Base-by-base conservation (phyloP, 2,329 filamentous ascomycete genomes). In the Paraphoma chrysanthemicola region DNA sequence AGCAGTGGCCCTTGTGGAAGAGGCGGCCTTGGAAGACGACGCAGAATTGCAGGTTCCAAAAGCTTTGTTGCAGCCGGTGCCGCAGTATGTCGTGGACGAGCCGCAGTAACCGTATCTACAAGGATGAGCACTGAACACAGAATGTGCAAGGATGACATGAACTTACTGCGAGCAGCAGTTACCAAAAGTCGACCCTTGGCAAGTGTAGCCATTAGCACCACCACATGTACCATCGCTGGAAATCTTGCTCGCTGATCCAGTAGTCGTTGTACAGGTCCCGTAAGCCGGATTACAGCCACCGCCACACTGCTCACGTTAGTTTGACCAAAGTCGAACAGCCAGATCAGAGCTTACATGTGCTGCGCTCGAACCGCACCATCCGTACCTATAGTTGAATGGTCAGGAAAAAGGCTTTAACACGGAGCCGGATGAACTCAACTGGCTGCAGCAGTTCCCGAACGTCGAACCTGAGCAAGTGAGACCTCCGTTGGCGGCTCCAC, bases 281-380 rank as follows among this genome's bases (percentile, higher is more conserved):
- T 57, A 66, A 8, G 50, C 49, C 9, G 47, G n/a, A 44, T 68
- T 56, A 44, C 65, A 68, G 39, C 63, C 63, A 14, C 44, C 43
- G 23, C 56, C 57, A 44, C 65, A 68, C 18, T 62, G 48, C 1
- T 29, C 54, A n/a, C 50, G 18, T 1, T 58, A 54, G n/a, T 48
- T 48, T 12, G 60, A 60, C 38, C 60, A 62, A 23, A 18, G 59
- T 23, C 58, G 58, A 30, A 29, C 48, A 30, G 16, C 12, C 18
- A 33, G 23, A 23, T 18, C 6, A 44, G 33, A 38, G 7, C 28
- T 23, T 31, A 46, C 44, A 49, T 41, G 38, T 28, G 33, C 16
- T 48, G 31, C n/a, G 10, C 17, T 39, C 8, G 8, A 31, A 3
- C 23, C 44, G 10, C 44, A 46, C 44, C 44, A 46, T 4, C 44